phyloP scores from a whole-genome alignment of 2,329 filamentous ascomycete species.

The Ascochyta koolunga region DNA sequence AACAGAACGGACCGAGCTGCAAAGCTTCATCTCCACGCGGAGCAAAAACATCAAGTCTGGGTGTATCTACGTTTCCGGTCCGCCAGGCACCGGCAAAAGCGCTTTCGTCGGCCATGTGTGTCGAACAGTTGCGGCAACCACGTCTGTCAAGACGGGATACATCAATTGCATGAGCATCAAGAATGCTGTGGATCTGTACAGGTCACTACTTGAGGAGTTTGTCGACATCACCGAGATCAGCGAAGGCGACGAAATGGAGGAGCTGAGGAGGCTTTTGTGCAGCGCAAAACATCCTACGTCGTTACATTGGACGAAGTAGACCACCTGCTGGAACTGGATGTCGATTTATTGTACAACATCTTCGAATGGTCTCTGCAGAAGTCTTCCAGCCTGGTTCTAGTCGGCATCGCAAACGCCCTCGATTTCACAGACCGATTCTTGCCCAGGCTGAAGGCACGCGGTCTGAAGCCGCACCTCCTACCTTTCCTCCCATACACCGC shows the following conservation, averaged over 20 bases:
- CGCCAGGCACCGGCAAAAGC: slow-evolving; percentile 95
- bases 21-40: slow-evolving; percentile 70
- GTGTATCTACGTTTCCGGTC: slow-evolving; percentile 93
- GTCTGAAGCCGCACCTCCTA: slow-evolving; percentile 85
- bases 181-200: slow-evolving; percentile 82
- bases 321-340: slow-evolving; percentile 84
- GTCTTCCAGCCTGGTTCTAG: slow-evolving; percentile 77
- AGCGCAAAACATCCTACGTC: slow-evolving; percentile 69
- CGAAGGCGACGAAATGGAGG: slow-evolving; percentile 70
- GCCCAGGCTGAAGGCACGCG: slow-evolving; percentile 88
- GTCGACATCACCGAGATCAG: slow-evolving; percentile 63
- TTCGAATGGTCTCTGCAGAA: slow-evolving; percentile 94
- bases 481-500: slow-evolving; percentile 94
- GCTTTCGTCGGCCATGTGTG: slow-evolving; percentile 86
- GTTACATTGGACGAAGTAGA: slow-evolving; percentile 95
- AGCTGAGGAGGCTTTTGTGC: slow-evolving; percentile 74
- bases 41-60: slow-evolving; percentile 68
- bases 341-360: slow-evolving; percentile 88
- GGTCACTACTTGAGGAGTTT: slow-evolving; percentile 74
- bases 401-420: slow-evolving; percentile 95
- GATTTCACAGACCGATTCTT: slow-evolving; percentile 95
- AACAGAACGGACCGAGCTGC: slow-evolving; percentile 68
- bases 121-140: slow-evolving; percentile 59
- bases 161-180: slow-evolving; percentile 99
- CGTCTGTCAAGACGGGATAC: slow-evolving; percentile 70